phyloP scores from a whole-genome alignment of 805 yeast species.

The Spathaspora boniae region DNA sequence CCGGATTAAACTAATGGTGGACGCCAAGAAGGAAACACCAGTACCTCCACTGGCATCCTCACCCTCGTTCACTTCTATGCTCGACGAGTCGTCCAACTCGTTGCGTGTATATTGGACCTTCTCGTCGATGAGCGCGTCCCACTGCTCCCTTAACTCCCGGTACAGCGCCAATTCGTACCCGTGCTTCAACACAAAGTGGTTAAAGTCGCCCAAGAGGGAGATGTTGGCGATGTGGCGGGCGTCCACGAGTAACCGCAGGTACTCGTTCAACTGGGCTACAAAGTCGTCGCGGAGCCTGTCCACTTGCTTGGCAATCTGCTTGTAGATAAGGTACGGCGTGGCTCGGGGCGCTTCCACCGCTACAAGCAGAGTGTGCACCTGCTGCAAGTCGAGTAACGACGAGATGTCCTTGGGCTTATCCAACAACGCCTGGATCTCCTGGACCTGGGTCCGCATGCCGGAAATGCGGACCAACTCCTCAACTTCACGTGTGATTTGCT shows the following conservation, averaged over 20 bases:
- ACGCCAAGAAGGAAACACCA: constrained; percentile 14
- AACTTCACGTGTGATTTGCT: constrained; percentile 10
- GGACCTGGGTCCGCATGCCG: not conserved
- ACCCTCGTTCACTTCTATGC: constrained; percentile 1
- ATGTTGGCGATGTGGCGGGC: constrained; percentile 12
- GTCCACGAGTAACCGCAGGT: constrained; percentile 15
- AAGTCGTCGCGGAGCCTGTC: constrained; percentile 5
- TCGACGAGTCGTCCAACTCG: not conserved
- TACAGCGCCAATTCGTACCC: constrained; percentile 6
- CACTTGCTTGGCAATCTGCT: constrained; percentile 5
- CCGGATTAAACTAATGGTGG: constrained; percentile 23
- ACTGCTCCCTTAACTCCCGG: constrained; percentile 4
- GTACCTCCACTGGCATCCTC: not conserved
- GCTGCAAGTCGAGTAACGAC: constrained; percentile 11
- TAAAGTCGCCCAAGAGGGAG: constrained; percentile 9
- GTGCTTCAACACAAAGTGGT: constrained; percentile 9
- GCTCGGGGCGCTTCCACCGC: not conserved
- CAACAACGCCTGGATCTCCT: constrained; percentile 8
- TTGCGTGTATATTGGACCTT: constrained; percentile 1
- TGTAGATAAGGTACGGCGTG: constrained; percentile 6
- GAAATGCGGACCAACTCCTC: constrained; percentile 14
- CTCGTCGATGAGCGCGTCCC: constrained; percentile 10
- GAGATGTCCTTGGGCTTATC: constrained; percentile 5
- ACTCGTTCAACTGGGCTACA: constrained; percentile 13
- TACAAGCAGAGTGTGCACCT: constrained; percentile 7